Percentiles rank a stretch among this genome's conserved stretches.
phyloP scores from a whole-genome alignment of 2,329 filamentous ascomycete species.

The Nothomitra cinnamomea region DNA sequence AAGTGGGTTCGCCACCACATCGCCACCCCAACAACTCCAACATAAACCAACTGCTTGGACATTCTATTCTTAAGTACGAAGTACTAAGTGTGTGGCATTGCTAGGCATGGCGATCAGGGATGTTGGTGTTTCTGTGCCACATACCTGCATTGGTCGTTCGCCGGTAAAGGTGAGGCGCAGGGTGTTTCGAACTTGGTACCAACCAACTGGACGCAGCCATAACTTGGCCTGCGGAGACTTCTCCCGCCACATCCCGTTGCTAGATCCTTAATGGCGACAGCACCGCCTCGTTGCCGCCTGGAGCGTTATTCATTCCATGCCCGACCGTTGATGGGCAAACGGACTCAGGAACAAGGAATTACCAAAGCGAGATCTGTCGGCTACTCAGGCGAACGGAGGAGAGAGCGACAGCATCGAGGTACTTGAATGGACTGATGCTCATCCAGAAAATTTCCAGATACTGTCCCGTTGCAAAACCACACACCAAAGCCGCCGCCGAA shows the following conservation, averaged over 20 bases:
- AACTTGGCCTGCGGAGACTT: not conserved
- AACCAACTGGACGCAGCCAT: not conserved
- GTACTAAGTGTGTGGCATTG: not conserved
- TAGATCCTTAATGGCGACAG: too few species aligned
- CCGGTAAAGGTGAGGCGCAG: not conserved
- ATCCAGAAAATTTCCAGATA: not conserved
- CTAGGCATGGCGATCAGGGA: not conserved
- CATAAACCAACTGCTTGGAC: not conserved
- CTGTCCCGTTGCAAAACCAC: not conserved
- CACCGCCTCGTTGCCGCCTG: not conserved
- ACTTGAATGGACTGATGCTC: not conserved
- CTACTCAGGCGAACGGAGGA: not conserved
- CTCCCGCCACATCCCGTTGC: too few species aligned
- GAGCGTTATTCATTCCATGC: not conserved
- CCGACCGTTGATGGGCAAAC: not conserved
- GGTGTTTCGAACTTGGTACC: not conserved
- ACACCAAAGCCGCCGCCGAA: not conserved
- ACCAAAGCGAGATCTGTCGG: not conserved
- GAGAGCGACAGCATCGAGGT: not conserved
- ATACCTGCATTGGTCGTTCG: not conserved
- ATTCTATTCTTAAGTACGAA: not conserved
- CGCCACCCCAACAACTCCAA: too few species aligned
- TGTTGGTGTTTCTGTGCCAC: not conserved
- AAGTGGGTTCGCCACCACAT: too few species aligned
- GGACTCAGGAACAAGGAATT: not conserved